Evolutionary conservation across 768 basidiomycete species (phyloP).

Genomic region (Paxillus involutus): DNA sequence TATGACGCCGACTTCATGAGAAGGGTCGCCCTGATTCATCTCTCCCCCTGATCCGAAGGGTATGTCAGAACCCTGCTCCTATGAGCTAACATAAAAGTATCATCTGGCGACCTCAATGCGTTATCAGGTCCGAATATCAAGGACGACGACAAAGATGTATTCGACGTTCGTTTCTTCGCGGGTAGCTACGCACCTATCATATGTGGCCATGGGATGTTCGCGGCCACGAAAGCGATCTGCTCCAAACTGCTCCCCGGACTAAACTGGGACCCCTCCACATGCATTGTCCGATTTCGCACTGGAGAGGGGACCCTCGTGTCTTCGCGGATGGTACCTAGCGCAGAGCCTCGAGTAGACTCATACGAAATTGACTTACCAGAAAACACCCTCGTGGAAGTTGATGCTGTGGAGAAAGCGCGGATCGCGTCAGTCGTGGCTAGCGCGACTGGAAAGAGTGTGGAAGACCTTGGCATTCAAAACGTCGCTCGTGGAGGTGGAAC

Average conservation of each 20-base stretch:
- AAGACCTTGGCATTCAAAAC: constrained; percentile 37
- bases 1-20: too few species aligned
- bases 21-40: constrained; percentile 21
- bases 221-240: constrained; percentile 40
- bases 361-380: constrained; percentile 39
- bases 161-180: constrained; percentile 40
- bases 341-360: constrained; percentile 1
- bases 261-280: constrained; percentile 26
- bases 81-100: too few species aligned
- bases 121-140: constrained; percentile 1
- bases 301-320: constrained; percentile 29
- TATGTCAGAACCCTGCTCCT: constrained; percentile 6
- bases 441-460: constrained; percentile 32
- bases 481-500: constrained; percentile 34
- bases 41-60: constrained; percentile 20
- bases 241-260: constrained; percentile 15
- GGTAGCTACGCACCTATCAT: constrained; percentile 32
- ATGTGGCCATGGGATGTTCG: constrained; percentile 48
- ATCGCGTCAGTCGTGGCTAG: constrained; percentile 30
- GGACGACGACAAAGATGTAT: constrained; percentile 23
- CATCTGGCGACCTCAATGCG: too few species aligned
- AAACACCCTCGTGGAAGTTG: constrained; percentile 21
- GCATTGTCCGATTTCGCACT: constrained; percentile 29
- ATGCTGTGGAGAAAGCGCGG: constrained; percentile 29
- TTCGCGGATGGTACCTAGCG: constrained; percentile 1